Evolutionary conservation across 2,329 filamentous ascomycete genomes (phyloP), one percentile per base, ranked within the genome.

Genomic region (Aspergillus uvarum): DNA sequence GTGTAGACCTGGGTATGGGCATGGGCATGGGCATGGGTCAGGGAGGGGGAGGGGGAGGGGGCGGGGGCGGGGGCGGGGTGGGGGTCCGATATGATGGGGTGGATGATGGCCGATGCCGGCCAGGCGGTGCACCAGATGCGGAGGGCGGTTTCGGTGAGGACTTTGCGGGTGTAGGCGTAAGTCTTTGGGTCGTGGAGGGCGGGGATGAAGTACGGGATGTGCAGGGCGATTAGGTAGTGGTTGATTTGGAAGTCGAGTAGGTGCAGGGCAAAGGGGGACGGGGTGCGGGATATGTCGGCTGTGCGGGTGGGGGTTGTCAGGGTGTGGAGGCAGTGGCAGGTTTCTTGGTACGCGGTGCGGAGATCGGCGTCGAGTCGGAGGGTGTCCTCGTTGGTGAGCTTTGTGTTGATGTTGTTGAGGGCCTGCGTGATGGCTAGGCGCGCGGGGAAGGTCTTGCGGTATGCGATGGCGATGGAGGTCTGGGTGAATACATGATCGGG

Each of bases 101-200:
- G 1, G 85, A 49, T 60, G 12, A 64, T 54, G 5, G 64, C 47
- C n/a, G 73, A 58, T 0, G 65, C 55, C 1, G 76, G 77, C 47
- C 73, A 78, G 0, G 72, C 70, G 0, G 75, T 65, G 38, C 68
- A 71, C 79, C 81, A 85, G 1, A 82, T 68, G 49, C 80, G 82
- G 14, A 83, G 71, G 0, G 80, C 75, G 0, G 75, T 75, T 6
- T 87, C 84, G 5, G 83, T 63, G 0, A 80, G 73, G 0, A 80
- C 76, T 48, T 80, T 82, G 1, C 81, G 72, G 0, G 84, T 84
- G 60, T 79, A 85, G 0, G 82, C 81, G 21, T 70, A 75, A 0
- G 66, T 32, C 1, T 63, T 60, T n/a, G 32, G 32, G 12, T 72
- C 66, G 6, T 63, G 59, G 11, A 69, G 16, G 2, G 67, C 58